Base-by-base conservation (phyloP, 495 filamentous ascomycete species). In the Astrothelium macrocarpum region DNA sequence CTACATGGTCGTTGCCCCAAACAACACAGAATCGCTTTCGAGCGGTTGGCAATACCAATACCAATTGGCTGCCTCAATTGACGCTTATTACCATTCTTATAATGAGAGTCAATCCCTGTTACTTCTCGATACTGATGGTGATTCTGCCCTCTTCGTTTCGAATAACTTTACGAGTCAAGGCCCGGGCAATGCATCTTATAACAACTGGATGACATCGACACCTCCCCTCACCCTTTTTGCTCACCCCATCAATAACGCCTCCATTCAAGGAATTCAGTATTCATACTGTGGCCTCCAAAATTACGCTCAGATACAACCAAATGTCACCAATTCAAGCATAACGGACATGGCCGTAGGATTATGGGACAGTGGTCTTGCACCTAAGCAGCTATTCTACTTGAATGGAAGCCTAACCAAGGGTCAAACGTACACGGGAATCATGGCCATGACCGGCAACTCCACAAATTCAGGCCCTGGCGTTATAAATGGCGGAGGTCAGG, bases 321-420 rank as follows among this genome's bases (percentile, higher is more conserved):
- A 77, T n/a, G 80, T 74, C 59, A 65, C 77, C 29, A 61, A 68
- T 0, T 81, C 80, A 32, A 80, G 80, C 53, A 89, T 95, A 80
- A 94, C 88, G 1, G 81, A 71, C 28, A 78, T 84, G 1, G 85
- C 85, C 2, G 73, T 77, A 0, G 49, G 49, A 16, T 3, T 16
- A 56, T 56, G 49, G 49, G 49, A 16, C 5, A 56, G 49, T 56
- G 80, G 79, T 4, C 84, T 83, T 59, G 72, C 84, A 46, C 88
- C 89, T 0, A 89, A 89, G 68, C 83, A 95, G 74, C 90, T 96
- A 70, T 95, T 97, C 73, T 90, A 93, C 66, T 75, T 96, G 32
- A 83, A 91, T 59, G 72, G 76, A 4, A 88, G 82, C 66, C 81
- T 87, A 7, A 79, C 74, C 0, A n/a, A n/a, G n/a, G n/a, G n/a